Conservation (phyloP, 768 basidiomycete genomes). For the Suillus ampliporus region DNA sequence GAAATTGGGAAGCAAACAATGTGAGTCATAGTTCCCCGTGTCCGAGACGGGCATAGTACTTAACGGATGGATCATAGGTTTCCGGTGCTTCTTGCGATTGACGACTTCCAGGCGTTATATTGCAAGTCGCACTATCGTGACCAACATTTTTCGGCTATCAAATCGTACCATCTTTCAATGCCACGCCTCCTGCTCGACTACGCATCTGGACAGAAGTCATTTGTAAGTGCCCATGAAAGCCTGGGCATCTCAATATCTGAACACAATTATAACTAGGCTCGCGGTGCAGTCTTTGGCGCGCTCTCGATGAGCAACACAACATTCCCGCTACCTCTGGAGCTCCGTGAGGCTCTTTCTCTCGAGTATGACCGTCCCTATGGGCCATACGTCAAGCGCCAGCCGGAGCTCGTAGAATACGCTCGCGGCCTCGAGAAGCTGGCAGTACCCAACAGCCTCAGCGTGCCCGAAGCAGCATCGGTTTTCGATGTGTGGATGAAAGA, state of each 20-base stretch:
- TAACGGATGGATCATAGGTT: conserved; percentile 45
- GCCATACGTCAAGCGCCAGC: conserved; percentile 61
- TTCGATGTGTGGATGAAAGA: conserved; percentile 81
- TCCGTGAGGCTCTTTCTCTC: conserved; percentile 64
- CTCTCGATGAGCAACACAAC: conserved; percentile 64
- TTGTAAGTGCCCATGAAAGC: conserved; percentile 53
- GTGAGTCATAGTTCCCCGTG: conserved; percentile 44
- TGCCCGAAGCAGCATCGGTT: conserved; percentile 73
- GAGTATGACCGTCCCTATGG: conserved; percentile 47
- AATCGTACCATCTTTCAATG: conserved; percentile 78
- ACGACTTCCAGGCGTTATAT: conserved; percentile 88
- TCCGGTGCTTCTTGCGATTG: conserved; percentile 84
- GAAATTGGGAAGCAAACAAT: conserved; percentile 67
- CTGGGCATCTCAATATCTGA: background rate
- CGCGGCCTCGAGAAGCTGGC: conserved; percentile 55
- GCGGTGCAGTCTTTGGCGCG: conserved; percentile 77
- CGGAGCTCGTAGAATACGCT: conserved; percentile 56
- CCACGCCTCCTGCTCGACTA: conserved; percentile 82
- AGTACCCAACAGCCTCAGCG: conserved; percentile 62
- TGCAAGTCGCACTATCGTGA: conserved; percentile 71
- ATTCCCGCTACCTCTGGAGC: conserved; percentile 64
- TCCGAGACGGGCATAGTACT: background rate
- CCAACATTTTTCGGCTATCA: conserved; percentile 69
- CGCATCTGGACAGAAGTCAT: conserved; percentile 67
- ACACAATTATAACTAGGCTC: conserved; percentile 46